These are phyloP conservation scores for Cyberlindnera americana DNA, from an alignment of 805 yeast species.

Conservation along the genomic window DNA sequence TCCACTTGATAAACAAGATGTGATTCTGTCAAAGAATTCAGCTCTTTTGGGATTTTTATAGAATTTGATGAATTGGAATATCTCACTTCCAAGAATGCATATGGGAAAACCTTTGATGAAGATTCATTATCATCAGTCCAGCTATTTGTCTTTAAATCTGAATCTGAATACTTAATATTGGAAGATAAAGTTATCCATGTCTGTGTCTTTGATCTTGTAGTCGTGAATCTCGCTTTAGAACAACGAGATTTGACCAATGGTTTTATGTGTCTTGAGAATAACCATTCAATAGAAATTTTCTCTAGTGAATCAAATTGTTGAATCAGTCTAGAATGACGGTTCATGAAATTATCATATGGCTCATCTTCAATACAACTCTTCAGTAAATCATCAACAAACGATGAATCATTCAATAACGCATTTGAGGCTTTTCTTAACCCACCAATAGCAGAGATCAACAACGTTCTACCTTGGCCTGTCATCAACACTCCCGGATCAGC, in stretches of 20 bases:
- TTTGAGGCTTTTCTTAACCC: constrained; percentile 39
- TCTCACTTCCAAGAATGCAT: constrained; percentile 45
- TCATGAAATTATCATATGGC: constrained; percentile 13
- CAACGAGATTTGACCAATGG: constrained; percentile 20
- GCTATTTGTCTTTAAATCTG: constrained; percentile 7
- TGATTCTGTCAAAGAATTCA: constrained; percentile 40
- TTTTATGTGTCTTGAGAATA: constrained; percentile 24
- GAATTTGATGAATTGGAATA: constrained; percentile 37
- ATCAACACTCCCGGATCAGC: constrained; percentile 38
- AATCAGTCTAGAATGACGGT: constrained; percentile 10
- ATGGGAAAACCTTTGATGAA: constrained; percentile 36
- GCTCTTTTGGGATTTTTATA: constrained; percentile 17
- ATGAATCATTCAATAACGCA: constrained; percentile 19
- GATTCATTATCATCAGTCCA: constrained; percentile 20
- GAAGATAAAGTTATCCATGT: constrained; percentile 26
- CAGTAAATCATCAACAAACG: constrained; percentile 16
- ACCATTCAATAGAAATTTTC: constrained; percentile 28
- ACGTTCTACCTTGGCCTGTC: constrained; percentile 21
- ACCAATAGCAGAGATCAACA: constrained; percentile 39
- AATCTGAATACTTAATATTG: constrained; percentile 18
- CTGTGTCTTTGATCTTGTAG: constrained; percentile 5
- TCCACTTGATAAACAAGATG: constrained; percentile 48
- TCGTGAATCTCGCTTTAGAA: constrained; percentile 23
- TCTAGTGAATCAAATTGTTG: constrained; percentile 21
- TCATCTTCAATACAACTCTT: constrained; percentile 11